Evolutionary conservation across 345 rosid species (phyloP), one percentile per base, ranked within the genome.

Genomic region (Ceriops zippeliana): DNA sequence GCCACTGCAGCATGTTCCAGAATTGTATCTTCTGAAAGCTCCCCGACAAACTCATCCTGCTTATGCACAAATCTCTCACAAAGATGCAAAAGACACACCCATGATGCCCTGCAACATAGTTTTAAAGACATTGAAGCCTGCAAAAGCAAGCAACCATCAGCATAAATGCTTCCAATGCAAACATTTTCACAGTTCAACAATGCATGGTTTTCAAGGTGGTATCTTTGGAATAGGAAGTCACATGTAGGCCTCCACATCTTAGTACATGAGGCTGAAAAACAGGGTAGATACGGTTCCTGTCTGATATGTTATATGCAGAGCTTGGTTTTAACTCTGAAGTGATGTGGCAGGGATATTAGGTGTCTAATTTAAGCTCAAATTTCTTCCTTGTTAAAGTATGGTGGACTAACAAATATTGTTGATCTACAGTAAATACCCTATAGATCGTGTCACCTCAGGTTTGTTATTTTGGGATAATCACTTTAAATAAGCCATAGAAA

Each of bases 121-220:
- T 81, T 82, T 57, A 93, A 76, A 28, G 91, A 88, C 84, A 81
- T 78, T 70, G 87, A 88, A 73, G 96, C 96, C 97, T 91, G 87
- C 73, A 78, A 83, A 81, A 62, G 56, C 30, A 58, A 38, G 63
- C 46, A 73, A 66, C 47, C 27, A 70, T 21, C 49, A 62, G 59
- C 17, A 46, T 17, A 17, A 66, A 68, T 11, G 30, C 28, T 47
- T 67, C 46, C 9, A 52, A 51, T 20, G 61, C 52, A 70, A 70
- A 65, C 49, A 67, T 51, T 70, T 38, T 49, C 16, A 64, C n/a
- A 4, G 37, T 11, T 51, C 42, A 68, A 57, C 13, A 51, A 67
- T 66, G 26, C 15, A 52, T 42, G 21, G 11, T 11, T 58, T 52
- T 22, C 47, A 61, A 37, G 37, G 37, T 34, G 37, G 7, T 34